Conservation (phyloP, 2,329 filamentous ascomycete species). For the Tolypocladium inflatum region DNA sequence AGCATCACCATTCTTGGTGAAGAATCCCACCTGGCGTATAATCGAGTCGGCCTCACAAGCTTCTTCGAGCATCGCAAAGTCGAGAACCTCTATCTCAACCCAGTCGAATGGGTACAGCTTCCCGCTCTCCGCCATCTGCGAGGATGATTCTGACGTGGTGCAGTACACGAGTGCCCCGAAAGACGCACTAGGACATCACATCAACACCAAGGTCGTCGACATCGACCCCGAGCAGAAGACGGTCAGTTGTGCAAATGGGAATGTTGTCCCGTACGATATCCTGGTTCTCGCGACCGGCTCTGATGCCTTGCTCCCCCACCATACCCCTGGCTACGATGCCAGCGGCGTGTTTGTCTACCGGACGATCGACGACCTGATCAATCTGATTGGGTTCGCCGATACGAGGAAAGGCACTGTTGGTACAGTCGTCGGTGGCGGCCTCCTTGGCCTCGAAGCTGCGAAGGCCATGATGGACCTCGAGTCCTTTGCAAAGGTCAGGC, state of each 20-base stretch:
- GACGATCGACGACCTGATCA: slow-evolving; percentile 72
- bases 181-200: slow-evolving; percentile 61
- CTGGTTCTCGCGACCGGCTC: slow-evolving; percentile 82
- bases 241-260: slow-evolving; percentile 61
- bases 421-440: slow-evolving; percentile 72
- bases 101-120: slow-evolving; percentile 61
- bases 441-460: slow-evolving; percentile 80
- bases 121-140: neutral
- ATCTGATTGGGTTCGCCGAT: slow-evolving; percentile 64
- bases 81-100: slow-evolving; percentile 82
- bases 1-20: slow-evolving; percentile 80
- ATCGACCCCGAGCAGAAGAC: slow-evolving; percentile 55
- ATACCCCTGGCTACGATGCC: slow-evolving; percentile 70
- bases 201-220: slow-evolving; percentile 61
- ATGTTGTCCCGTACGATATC: slow-evolving; percentile 64
- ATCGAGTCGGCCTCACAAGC: slow-evolving; percentile 78
- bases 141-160: neutral
- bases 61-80: slow-evolving; percentile 83
- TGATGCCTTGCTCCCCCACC: slow-evolving; percentile 61
- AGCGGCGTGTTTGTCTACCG: slow-evolving; percentile 84
- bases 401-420: slow-evolving; percentile 58
- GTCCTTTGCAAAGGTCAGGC: slow-evolving; percentile 61
- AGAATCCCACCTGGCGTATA: slow-evolving; percentile 81
- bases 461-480: slow-evolving; percentile 86
- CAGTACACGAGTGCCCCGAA: slow-evolving; percentile 59